Evolutionary conservation across 768 basidiomycete genomes (phyloP), one percentile per base, ranked within the genome.

Genomic region (Boletus reticulatus): DNA sequence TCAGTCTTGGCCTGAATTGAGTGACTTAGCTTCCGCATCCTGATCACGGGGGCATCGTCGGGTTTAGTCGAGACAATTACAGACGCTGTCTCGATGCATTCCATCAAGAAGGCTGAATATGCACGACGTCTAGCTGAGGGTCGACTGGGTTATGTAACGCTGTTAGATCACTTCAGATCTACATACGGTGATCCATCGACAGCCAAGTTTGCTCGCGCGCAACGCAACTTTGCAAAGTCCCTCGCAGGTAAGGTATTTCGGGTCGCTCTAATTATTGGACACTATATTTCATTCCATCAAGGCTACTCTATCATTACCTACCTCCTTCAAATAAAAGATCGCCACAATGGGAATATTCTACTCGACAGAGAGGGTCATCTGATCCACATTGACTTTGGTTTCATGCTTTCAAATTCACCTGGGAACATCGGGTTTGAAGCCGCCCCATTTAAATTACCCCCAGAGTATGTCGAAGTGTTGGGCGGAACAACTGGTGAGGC

Each of bases 91-190:
- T 98, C 97, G 6, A 93, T 99, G 62, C 97, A 99, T 69, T 98
- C 97, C 1, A 97, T 99, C 72, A 99, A 99, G 79, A 99, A 99
- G 74, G 90, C 93, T 4, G 96, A 97, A 69, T 98, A 98, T 72
- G 95, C 96, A 2, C 83, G 92, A 62, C 80, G 93, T 52, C 73
- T 96, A 52, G 83, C 92, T 4, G 83, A 84, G 62, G 89, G 93
- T 32, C 82, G 85, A 51, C 75, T 96, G 19, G 90, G 89, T 34
- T 87, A 94, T 67, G 96, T 97, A 45, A 91, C 91, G 2, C 70
- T 99, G 50, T 74, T 93, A 60, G 95, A 99, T 67, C 93, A 99
- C 72, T 99, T 97, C 71, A 84, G 83, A 67, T 83, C 85, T 53
- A 89, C 94, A 6, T 98, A 94, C 57, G 97, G 97, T 13, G 86